Evolutionary conservation across 495 filamentous ascomycete species (phyloP).

Genomic region (Tuber indicum): DNA sequence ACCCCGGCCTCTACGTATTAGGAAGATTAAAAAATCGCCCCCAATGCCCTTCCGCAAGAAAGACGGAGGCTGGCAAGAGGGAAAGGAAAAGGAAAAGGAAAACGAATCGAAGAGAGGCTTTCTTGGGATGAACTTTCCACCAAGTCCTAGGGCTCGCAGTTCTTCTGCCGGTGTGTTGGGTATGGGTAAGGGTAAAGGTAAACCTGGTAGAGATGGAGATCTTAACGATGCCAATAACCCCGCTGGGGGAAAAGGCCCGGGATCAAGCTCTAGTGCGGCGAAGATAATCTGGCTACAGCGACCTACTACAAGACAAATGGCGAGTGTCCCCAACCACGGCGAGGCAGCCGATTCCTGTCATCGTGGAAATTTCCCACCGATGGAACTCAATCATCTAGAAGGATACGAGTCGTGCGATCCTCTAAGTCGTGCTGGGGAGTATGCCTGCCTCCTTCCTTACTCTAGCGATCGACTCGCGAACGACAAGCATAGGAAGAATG

Average conservation of each 20-base stretch:
- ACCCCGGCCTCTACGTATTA: constrained; percentile 25
- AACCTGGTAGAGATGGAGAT: not conserved
- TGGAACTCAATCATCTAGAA: not conserved
- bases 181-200: constrained; percentile 1
- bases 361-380: not conserved
- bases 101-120: constrained; percentile 9
- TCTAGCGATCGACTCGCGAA: not conserved
- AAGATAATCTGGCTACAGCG: constrained; percentile 29
- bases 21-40: constrained; percentile 29
- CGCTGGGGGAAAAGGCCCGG: not conserved
- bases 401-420: not conserved
- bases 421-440: not conserved
- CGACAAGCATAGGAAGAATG: not conserved
- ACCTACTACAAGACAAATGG: constrained; percentile 8
- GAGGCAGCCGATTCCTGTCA: not conserved
- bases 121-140: constrained; percentile 23
- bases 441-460: not conserved
- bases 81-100: not conserved
- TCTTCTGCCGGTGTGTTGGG: constrained; percentile 22
- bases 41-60: constrained; percentile 21
- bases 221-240: too few relatives aligned
- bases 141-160: constrained; percentile 27
- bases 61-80: not conserved
- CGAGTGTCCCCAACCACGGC: not conserved
- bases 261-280: constrained; percentile 8